phyloP scores from a whole-genome alignment of 805 yeast species.

The Tanozyma kutaoensis region DNA sequence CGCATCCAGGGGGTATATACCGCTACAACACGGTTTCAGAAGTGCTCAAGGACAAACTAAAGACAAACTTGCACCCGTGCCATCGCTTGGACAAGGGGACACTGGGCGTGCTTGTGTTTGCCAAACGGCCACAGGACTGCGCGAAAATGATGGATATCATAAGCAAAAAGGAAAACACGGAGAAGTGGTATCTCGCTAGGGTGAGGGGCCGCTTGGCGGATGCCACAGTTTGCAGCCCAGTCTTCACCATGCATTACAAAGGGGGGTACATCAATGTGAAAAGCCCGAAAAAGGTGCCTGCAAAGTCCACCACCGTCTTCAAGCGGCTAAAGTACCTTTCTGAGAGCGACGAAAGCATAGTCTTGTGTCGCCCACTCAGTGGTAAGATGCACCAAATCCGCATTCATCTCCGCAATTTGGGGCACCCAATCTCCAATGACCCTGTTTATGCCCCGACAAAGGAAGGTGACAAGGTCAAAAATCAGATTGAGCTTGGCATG shows the following conservation, averaged over 20 bases:
- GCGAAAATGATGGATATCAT: constrained; percentile 17
- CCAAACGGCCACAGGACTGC: constrained; percentile 20
- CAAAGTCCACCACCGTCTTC: constrained; percentile 20
- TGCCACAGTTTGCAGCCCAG: too few species aligned
- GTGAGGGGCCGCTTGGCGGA: too few species aligned
- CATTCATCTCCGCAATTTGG: constrained; percentile 36
- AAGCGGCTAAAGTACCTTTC: constrained; percentile 14
- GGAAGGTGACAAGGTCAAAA: neutral
- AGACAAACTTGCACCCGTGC: too few species aligned
- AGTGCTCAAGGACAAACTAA: constrained; percentile 21
- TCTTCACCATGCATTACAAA: too few species aligned
- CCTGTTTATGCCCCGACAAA: constrained; percentile 3
- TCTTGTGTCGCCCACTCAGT: constrained; percentile 34
- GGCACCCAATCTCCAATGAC: constrained; percentile 10
- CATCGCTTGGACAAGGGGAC: constrained; percentile 41
- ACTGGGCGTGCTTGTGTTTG: constrained; percentile 35
- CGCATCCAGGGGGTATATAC: constrained; percentile 37
- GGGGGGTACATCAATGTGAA: constrained; percentile 15
- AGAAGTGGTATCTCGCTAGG: constrained; percentile 31
- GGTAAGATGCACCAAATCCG: constrained; percentile 49
- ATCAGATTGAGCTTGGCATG: neutral
- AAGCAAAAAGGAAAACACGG: constrained; percentile 11
- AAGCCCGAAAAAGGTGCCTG: constrained; percentile 10
- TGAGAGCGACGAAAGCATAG: constrained; percentile 24
- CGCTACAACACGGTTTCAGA: constrained; percentile 29